Conservation (phyloP, 139 green algal species). For the Pycnococcus provasolii region DNA sequence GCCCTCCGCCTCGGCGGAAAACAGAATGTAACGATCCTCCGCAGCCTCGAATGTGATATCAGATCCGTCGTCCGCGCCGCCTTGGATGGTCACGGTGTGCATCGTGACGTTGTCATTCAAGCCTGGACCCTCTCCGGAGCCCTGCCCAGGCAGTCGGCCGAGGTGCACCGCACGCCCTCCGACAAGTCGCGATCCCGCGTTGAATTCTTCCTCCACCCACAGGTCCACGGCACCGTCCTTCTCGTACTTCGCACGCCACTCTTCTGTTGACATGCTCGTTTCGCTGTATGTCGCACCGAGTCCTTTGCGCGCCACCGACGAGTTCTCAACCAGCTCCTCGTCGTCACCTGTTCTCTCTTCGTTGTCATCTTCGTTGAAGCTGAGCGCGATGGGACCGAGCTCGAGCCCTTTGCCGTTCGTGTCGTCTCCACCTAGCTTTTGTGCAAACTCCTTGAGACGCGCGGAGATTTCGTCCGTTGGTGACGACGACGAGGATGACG, state of each 20-base stretch:
- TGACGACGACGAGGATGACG: too few species aligned
- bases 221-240: slow-evolving; percentile 69
- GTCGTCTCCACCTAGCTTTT: too few species aligned
- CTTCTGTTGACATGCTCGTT: not conserved
- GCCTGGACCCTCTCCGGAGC: not conserved
- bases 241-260: slow-evolving; percentile 48
- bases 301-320: too few species aligned
- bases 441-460: too few species aligned
- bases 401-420: too few species aligned
- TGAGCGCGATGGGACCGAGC: too few species aligned
- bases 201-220: slow-evolving; percentile 91
- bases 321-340: too few species aligned
- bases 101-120: slow-evolving; percentile 4
- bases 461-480: too few species aligned
- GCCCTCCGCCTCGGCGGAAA: slow-evolving; percentile 79
- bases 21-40: slow-evolving; percentile 83
- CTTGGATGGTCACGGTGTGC: slow-evolving; percentile 70
- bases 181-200: slow-evolving; percentile 61
- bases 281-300: too few species aligned
- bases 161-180: not conserved
- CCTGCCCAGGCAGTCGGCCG: not conserved
- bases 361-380: too few species aligned
- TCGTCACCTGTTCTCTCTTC: too few species aligned
- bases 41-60: slow-evolving; percentile 70
- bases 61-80: slow-evolving; percentile 50